phyloP scores from a whole-genome alignment of 1,284 basidiomycete species.

The Austropuccinia psidii region DNA sequence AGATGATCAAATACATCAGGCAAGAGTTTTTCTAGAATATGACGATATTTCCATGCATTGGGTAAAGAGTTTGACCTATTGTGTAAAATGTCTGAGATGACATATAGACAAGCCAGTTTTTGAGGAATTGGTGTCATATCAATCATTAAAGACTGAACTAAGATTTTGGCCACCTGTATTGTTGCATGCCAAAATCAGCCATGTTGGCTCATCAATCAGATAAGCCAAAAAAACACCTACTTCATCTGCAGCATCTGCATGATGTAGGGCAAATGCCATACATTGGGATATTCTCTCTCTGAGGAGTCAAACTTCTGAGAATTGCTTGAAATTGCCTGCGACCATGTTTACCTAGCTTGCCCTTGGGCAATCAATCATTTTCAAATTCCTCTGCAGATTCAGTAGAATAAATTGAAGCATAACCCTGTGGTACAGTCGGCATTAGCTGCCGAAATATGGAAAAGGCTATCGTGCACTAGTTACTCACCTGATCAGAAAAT shows the following conservation, averaged over 20 bases:
- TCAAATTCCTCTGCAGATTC: conserved; percentile 93
- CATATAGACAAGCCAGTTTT: conserved; percentile 86
- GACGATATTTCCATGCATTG: conserved; percentile 75
- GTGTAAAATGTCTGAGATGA: conserved; percentile 94
- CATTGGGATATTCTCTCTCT: conserved; percentile 82
- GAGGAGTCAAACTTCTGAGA: conserved; percentile 73
- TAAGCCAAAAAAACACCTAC: conserved; percentile 49
- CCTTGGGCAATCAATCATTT: conserved; percentile 65
- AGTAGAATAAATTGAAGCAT: conserved; percentile 82
- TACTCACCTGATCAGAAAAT: conserved; percentile 75
- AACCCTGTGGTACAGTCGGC: conserved; percentile 59
- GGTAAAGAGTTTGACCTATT: conserved; percentile 59
- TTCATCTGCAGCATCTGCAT: conserved; percentile 85
- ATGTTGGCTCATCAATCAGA: background rate
- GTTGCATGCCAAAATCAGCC: too few relatives aligned
- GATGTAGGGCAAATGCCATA: conserved; percentile 90
- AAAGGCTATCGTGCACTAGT: too few relatives aligned
- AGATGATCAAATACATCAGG: conserved; percentile 86
- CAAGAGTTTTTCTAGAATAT: conserved; percentile 76
- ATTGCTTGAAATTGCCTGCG: conserved; percentile 76
- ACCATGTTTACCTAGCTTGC: conserved; percentile 65
- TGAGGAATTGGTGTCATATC: conserved; percentile 85
- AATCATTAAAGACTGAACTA: conserved; percentile 71
- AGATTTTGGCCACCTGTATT: conserved; percentile 73
- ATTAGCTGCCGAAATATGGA: background rate